Conservation (phyloP, 177 flowering plant species). For the Vitis hybrid region DNA sequence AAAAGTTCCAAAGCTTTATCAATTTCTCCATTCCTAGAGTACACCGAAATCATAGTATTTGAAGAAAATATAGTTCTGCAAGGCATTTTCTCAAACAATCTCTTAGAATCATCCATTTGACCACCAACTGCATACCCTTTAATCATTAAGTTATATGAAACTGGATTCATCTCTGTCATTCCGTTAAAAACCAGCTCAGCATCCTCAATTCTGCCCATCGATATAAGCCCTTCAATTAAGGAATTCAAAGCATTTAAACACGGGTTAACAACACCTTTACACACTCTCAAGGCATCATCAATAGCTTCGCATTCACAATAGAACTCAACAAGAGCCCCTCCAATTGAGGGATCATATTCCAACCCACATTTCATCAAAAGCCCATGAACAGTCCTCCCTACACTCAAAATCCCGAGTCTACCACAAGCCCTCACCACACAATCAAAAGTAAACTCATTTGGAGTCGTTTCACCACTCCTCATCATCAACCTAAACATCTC, state of each 20-base stretch:
- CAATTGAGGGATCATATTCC: slow-evolving; percentile 33
- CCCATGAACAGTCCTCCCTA: slow-evolving; percentile 43
- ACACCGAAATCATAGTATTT: slow-evolving; percentile 59
- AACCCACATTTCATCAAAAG: slow-evolving; percentile 31
- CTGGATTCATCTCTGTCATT: slow-evolving; percentile 21
- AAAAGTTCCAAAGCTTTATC: slow-evolving; percentile 50
- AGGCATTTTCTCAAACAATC: slow-evolving; percentile 48
- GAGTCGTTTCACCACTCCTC: slow-evolving; percentile 33
- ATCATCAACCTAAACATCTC: slow-evolving; percentile 50
- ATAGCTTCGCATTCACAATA: slow-evolving; percentile 42
- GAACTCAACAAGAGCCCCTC: slow-evolving; percentile 44
- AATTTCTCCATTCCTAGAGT: slow-evolving; percentile 42
- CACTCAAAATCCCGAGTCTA: slow-evolving; percentile 23
- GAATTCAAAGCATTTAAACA: slow-evolving; percentile 41
- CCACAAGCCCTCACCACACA: slow-evolving; percentile 49
- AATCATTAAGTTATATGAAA: slow-evolving; percentile 49
- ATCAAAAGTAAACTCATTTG: slow-evolving; percentile 57
- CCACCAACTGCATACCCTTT: slow-evolving; percentile 53
- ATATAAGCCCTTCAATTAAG: slow-evolving; percentile 43
- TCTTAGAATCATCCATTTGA: slow-evolving; percentile 42
- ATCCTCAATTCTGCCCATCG: slow-evolving; percentile 44
- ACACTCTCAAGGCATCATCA: slow-evolving; percentile 42
- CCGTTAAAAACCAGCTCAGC: slow-evolving; percentile 31
- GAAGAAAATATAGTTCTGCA: slow-evolving; percentile 33
- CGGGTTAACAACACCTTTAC: slow-evolving; percentile 24